phyloP scores from a whole-genome alignment of 2,329 filamentous ascomycete genomes.

The Diplodia mutila region DNA sequence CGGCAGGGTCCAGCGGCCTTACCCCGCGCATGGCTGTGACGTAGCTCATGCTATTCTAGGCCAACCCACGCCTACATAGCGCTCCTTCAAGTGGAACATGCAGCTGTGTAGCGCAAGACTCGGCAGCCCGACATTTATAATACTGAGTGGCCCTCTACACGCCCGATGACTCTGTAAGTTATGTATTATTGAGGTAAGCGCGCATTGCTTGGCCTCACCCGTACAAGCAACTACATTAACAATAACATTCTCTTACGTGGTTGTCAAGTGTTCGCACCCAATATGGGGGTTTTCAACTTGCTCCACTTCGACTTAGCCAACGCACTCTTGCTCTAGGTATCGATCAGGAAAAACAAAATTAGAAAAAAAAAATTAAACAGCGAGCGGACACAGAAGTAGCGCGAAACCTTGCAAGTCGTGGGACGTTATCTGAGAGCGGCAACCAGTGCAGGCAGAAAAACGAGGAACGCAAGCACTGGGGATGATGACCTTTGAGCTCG shows the following conservation, averaged over 20 bases:
- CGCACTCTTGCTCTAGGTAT: not conserved
- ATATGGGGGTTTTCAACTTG: not conserved
- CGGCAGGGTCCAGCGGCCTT: constrained; percentile 22
- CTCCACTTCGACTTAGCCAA: not conserved
- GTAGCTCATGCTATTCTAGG: not conserved
- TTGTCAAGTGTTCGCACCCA: not conserved
- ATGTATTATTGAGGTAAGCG: not conserved
- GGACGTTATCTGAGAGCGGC: not conserved
- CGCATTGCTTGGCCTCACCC: not conserved
- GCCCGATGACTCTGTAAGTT: not conserved
- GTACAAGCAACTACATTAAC: not conserved
- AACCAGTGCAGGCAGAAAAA: not conserved
- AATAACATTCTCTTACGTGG: not conserved
- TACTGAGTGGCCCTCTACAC: no score
- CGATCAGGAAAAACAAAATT: not conserved
- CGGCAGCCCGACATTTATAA: no score
- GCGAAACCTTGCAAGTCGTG: not conserved
- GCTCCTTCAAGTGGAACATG: not conserved
- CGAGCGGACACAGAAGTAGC: not conserved
- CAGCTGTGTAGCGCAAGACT: no score
- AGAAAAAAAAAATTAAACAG: not conserved
- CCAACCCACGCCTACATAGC: not conserved
- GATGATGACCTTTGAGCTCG: not conserved
- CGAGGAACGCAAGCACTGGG: not conserved
- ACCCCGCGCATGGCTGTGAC: constrained; percentile 15